Evolutionary conservation across 2,329 filamentous ascomycete species (phyloP).

Genomic region (Xylaria hypoxylon): DNA sequence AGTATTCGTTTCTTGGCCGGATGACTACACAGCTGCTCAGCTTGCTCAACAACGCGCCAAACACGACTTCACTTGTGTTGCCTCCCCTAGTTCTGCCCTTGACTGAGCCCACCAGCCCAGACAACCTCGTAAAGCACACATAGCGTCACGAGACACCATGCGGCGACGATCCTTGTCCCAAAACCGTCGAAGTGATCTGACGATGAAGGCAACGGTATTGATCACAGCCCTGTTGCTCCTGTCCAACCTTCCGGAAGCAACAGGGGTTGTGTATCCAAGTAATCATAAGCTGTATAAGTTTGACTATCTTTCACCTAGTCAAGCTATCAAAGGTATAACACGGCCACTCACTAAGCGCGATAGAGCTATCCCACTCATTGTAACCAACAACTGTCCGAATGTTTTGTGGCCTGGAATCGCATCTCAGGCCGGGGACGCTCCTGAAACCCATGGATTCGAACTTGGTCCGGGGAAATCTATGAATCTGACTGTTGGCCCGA

Average conservation of each 20-base stretch:
- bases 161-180: slow-evolving; percentile 8
- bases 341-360: slow-evolving; percentile 48
- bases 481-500: slow-evolving; percentile 73
- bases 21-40: slow-evolving; percentile 34
- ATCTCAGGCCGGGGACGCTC: slow-evolving; percentile 77
- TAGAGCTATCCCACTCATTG: slow-evolving; percentile 65
- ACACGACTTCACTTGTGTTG: slow-evolving; percentile 9
- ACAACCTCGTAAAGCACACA: neutral
- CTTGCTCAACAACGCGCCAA: slow-evolving; percentile 13
- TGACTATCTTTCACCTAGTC: slow-evolving; percentile 46
- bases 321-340: slow-evolving; percentile 40
- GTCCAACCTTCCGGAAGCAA: slow-evolving; percentile 31
- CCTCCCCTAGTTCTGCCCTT: slow-evolving; percentile 15
- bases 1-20: slow-evolving; percentile 5
- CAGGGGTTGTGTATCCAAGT: slow-evolving; percentile 48
- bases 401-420: slow-evolving; percentile 81
- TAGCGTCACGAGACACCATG: slow-evolving; percentile 37
- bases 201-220: slow-evolving; percentile 22
- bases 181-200: slow-evolving; percentile 12
- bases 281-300: slow-evolving; percentile 49
- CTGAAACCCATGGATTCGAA: slow-evolving; percentile 75
- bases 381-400: slow-evolving; percentile 78
- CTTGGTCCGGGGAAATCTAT: slow-evolving; percentile 68
- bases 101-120: neutral
- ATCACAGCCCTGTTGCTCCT: slow-evolving; percentile 38